A percentile compares a stretch with the other conserved stretches of the same genome.
Conservation (phyloP, 768 basidiomycete genomes). For the Wakefieldia striispora region DNA sequence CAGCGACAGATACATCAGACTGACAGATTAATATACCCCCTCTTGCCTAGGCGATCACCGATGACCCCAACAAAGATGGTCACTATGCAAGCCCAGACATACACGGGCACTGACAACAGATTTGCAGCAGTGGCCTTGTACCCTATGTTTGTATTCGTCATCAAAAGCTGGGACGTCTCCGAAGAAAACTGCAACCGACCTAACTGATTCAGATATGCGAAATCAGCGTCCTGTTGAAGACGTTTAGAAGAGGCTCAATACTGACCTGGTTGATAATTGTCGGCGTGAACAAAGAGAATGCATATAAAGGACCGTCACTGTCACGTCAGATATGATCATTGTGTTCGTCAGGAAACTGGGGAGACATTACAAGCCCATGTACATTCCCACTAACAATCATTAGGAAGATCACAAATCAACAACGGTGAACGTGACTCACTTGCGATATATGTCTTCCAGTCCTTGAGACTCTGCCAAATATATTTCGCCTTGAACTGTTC, state of each 20-base stretch:
- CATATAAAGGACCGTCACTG: slow-evolving; percentile 52
- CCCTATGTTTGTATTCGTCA: slow-evolving; percentile 34
- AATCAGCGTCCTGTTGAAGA: neutral
- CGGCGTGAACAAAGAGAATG: slow-evolving; percentile 50
- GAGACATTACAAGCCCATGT: slow-evolving; percentile 60
- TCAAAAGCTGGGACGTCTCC: neutral
- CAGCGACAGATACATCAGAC: slow-evolving; percentile 14
- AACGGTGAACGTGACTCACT: slow-evolving; percentile 41
- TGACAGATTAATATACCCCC: slow-evolving; percentile 62
- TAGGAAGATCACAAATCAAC: slow-evolving; percentile 2
- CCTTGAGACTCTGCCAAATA: slow-evolving; percentile 57
- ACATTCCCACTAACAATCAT: slow-evolving; percentile 54
- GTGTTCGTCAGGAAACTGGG: neutral
- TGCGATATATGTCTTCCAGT: slow-evolving; percentile 73
- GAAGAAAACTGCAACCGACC: slow-evolving; percentile 11
- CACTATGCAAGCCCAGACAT: slow-evolving; percentile 67
- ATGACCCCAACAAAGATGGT: slow-evolving; percentile 61
- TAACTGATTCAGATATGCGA: slow-evolving; percentile 9
- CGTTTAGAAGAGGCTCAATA: neutral
- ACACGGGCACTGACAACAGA: slow-evolving; percentile 74
- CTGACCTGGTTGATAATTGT: slow-evolving; percentile 51
- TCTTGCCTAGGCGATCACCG: slow-evolving; percentile 57
- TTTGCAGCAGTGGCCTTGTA: slow-evolving; percentile 67
- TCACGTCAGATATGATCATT: slow-evolving; percentile 3
- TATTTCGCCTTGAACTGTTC: slow-evolving; percentile 52